Evolutionary conservation across 2,329 filamentous ascomycete genomes (phyloP).

Genomic region (Metarhizium anisopliae): DNA sequence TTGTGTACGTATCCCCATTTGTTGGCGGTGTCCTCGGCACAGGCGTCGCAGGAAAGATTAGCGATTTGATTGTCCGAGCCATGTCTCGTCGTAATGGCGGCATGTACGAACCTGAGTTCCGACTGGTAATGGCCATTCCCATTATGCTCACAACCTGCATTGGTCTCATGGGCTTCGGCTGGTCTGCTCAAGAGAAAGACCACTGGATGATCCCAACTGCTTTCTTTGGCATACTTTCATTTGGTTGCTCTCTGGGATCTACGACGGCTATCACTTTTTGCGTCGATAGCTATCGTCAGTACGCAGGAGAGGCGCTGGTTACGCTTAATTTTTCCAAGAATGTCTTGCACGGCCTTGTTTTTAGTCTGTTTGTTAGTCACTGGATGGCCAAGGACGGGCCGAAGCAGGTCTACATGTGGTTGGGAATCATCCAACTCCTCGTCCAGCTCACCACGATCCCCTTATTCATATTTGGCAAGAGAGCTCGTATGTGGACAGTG

Average conservation of each 20-base stretch:
- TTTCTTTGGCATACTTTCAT: conserved; percentile 87
- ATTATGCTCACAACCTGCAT: conserved; percentile 70
- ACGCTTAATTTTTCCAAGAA: conserved; percentile 95
- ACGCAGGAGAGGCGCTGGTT: conserved; percentile 87
- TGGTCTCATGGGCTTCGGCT: conserved; percentile 94
- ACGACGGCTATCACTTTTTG: conserved; percentile 92
- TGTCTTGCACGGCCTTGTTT: conserved; percentile 81
- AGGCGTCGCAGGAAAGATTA: conserved; percentile 79
- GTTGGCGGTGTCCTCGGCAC: conserved; percentile 85
- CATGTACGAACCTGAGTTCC: conserved; percentile 89
- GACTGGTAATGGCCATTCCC: conserved; percentile 78
- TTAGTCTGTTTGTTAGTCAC: conserved; percentile 75
- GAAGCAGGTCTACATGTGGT: conserved; percentile 68
- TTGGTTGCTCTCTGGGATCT: conserved; percentile 82
- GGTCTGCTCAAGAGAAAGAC: conserved; percentile 68
- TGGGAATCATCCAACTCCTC: conserved; percentile 78
- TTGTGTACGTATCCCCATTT: conserved; percentile 87
- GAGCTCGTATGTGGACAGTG: conserved; percentile 89
- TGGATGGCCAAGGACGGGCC: conserved; percentile 73
- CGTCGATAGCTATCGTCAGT: conserved; percentile 87
- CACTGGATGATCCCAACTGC: conserved; percentile 86
- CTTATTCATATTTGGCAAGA: conserved; percentile 91
- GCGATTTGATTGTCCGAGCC: conserved; percentile 71
- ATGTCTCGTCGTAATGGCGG: conserved; percentile 86
- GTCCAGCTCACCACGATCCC: conserved; percentile 70